Evolutionary conservation across 1,284 basidiomycete genomes (phyloP).

Genomic region (Cryptococcus amylolentus): DNA sequence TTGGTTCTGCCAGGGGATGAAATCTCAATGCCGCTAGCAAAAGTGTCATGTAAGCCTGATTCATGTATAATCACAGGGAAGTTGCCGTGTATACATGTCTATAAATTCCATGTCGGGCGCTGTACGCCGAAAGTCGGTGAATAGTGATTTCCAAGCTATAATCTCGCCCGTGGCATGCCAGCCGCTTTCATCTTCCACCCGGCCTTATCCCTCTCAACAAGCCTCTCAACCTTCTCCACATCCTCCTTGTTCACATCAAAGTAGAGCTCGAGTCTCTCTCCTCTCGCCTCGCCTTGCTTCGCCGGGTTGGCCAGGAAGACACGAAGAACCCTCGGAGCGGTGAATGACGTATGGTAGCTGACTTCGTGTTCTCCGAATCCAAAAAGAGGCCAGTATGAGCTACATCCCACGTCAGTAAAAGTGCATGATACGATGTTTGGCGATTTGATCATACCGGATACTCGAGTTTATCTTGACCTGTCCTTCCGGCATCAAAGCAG

Average conservation of each 20-base stretch:
- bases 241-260: background rate
- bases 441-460: constrained; percentile 17
- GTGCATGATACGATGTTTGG: constrained; percentile 16
- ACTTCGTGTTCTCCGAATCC: constrained; percentile 14
- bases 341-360: constrained; percentile 23
- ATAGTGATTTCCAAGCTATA: too few species aligned
- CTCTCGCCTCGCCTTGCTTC: background rate
- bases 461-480: constrained; percentile 27
- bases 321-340: constrained; percentile 19
- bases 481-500: constrained; percentile 21
- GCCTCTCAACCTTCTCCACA: background rate
- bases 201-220: background rate
- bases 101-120: too few species aligned
- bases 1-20: too few species aligned
- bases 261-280: constrained; percentile 1
- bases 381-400: too few species aligned
- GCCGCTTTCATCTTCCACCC: background rate
- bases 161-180: too few species aligned
- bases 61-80: too few species aligned
- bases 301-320: constrained; percentile 27
- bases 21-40: too few species aligned
- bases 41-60: too few species aligned
- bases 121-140: too few species aligned
- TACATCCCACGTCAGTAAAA: constrained; percentile 4
- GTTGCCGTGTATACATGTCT: too few species aligned